Base-by-base conservation (phyloP, 2,329 filamentous ascomycete genomes). In the Colletotrichum cuscutae region DNA sequence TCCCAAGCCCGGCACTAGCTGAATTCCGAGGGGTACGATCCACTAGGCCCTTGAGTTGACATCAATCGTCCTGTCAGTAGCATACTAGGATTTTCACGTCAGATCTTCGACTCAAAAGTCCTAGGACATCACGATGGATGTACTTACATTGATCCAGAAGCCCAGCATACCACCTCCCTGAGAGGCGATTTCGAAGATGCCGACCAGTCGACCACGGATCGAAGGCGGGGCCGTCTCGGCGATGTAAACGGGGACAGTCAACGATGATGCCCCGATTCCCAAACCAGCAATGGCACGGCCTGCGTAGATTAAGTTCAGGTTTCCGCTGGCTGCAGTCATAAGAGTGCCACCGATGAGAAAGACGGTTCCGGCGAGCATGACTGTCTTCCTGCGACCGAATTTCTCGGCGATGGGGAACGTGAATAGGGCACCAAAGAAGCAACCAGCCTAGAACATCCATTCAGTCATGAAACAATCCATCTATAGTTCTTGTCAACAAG, bases 201-300 rank as follows among this genome's bases (percentile, higher is more conserved):
- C 87, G 9, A 88, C 81, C 0, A 89, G 80, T 2, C 86, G 82
- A 12, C 87, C 87, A 67, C 87, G 83, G 71, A 89, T 88, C 3
- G 85, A 85, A 1, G 86, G 85, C 3, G 87, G 87, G 1, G 86
- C 80, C 0, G 80, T 82, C 69, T 85, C 84, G 5, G 83, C 79
- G 58, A 85, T 83, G 72, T 85, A 85, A 0, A 85, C 80, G 2
- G 84, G 84, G 2, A 86, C 85, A 13, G 86, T 83, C 13, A 88
- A 81, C 1, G 86, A 87, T 0, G 85, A 86, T 46, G 85, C 84
- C 4, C 87, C 87, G 71, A 89, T 86, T 2, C 86, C 87, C n/a
- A 88, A 76, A 53, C 87, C 87, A 26, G 85, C 85, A 70, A 89
- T 83, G 56, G 86, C 86, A n/a, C 87, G 82, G 2, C 87, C 87